A percentile compares a stretch with the other conserved stretches of the same genome.
These are phyloP conservation scores for Gelatoporia subvermispora DNA, from an alignment of 768 basidiomycete genomes.

Conservation along the genomic window DNA sequence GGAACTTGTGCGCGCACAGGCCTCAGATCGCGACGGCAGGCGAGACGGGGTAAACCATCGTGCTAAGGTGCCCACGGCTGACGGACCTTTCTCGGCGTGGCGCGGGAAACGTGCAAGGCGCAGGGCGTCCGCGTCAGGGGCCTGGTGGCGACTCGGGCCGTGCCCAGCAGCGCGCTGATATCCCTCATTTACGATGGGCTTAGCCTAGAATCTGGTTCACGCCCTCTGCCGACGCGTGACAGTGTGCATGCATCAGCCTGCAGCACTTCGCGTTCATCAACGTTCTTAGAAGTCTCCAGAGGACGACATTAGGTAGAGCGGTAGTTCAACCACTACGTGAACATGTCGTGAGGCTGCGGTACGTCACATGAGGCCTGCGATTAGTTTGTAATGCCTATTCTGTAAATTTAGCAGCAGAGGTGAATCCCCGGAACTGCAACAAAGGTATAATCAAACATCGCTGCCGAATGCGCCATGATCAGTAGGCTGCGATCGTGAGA, in stretches of 20 bases:
- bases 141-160: slow-evolving; percentile 77
- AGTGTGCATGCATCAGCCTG: not conserved
- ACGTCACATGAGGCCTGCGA: too few species aligned
- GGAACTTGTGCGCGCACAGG: slow-evolving; percentile 55
- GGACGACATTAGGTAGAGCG: too few species aligned
- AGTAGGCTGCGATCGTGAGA: too few species aligned
- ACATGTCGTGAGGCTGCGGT: too few species aligned
- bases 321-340: too few species aligned
- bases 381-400: too few species aligned
- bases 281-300: too few species aligned
- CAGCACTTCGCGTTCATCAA: not conserved
- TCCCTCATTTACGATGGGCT: slow-evolving; percentile 90
- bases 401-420: too few species aligned
- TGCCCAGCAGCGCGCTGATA: slow-evolving; percentile 89
- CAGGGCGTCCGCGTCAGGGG: slow-evolving; percentile 85
- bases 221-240: not conserved
- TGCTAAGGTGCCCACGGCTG: slow-evolving; percentile 71
- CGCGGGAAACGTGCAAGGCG: slow-evolving; percentile 62
- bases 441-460: too few species aligned
- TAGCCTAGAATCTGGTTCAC: slow-evolving; percentile 43
- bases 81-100: slow-evolving; percentile 53
- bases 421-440: too few species aligned
- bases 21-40: slow-evolving; percentile 76
- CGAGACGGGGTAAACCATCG: slow-evolving; percentile 65
- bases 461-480: too few species aligned